phyloP scores from a whole-genome alignment of 768 basidiomycete genomes.

The Lactarius evosmus region DNA sequence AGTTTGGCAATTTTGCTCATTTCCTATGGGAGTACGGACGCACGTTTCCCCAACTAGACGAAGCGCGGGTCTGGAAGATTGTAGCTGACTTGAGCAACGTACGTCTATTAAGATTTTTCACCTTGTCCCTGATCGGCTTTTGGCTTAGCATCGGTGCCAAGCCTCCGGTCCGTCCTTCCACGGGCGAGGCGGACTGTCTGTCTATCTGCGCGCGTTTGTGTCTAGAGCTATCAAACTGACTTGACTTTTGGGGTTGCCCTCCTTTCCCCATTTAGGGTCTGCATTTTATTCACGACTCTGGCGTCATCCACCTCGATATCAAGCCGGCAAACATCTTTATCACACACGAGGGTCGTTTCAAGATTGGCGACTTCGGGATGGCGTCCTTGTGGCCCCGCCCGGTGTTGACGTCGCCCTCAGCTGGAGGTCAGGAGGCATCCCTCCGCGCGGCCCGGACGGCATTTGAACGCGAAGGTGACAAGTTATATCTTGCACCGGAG shows the following conservation, averaged over 20 bases:
- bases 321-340: constrained; percentile 98
- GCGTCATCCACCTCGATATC: constrained; percentile 91
- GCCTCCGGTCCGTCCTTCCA: background rate
- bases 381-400: constrained; percentile 88
- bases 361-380: constrained; percentile 99
- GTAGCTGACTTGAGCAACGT: constrained; percentile 86
- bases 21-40: constrained; percentile 93
- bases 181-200: background rate
- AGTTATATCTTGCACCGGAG: constrained; percentile 95
- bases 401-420: constrained; percentile 30
- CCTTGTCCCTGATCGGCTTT: constrained; percentile 29
- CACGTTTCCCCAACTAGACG: constrained; percentile 79
- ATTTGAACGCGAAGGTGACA: constrained; percentile 96
- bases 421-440: constrained; percentile 24
- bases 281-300: constrained; percentile 81
- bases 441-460: constrained; percentile 35
- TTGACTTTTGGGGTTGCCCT: constrained; percentile 22
- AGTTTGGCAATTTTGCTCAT: constrained; percentile 83
- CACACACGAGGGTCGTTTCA: constrained; percentile 80
- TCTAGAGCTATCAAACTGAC: constrained; percentile 26
- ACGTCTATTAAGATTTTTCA: constrained; percentile 37
- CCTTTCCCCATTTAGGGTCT: constrained; percentile 54
- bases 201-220: background rate
- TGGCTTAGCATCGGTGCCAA: constrained; percentile 27
- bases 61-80: constrained; percentile 95